These are phyloP conservation scores for Oenanthe sinensis DNA, from an alignment of 129 eudicot genomes.

Conservation along the genomic window DNA sequence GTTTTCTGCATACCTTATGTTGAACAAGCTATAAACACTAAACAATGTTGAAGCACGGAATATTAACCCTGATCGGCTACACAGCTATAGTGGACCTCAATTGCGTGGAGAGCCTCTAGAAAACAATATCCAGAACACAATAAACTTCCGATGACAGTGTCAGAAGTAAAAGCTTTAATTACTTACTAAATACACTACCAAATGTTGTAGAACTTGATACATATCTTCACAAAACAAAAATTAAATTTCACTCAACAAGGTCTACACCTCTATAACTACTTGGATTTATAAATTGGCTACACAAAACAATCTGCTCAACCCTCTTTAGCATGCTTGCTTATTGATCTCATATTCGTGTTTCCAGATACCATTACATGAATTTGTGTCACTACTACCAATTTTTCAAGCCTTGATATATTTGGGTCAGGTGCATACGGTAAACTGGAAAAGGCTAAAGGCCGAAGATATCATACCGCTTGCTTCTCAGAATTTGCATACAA, in stretches of 20 bases:
- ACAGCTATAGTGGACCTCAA: not conserved
- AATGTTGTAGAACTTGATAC: not conserved
- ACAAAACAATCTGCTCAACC: not conserved
- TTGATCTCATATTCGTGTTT: constrained; percentile 9
- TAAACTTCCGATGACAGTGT: not conserved
- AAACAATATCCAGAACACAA: not conserved
- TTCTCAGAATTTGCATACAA: constrained; percentile 44
- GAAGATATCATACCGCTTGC: constrained; percentile 37
- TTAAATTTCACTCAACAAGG: constrained; percentile 23
- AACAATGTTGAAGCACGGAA: not conserved
- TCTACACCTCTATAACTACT: constrained; percentile 13
- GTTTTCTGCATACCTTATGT: not conserved
- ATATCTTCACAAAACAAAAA: not conserved
- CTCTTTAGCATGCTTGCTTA: constrained; percentile 19
- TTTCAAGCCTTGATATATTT: not conserved
- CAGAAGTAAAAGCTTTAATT: not conserved
- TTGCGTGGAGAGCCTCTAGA: not conserved
- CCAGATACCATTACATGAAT: constrained; percentile 10
- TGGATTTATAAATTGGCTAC: not conserved
- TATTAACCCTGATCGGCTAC: not conserved
- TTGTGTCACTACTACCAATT: constrained; percentile 3
- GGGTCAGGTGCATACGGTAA: not conserved
- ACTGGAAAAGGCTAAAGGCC: not conserved
- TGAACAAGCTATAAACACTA: not conserved
- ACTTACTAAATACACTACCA: not conserved